Percentiles rank a stretch among this genome's conserved stretches.
Conservation (phyloP, 1,284 basidiomycete genomes). For the Austroboletus olivaceoglutinosus region DNA sequence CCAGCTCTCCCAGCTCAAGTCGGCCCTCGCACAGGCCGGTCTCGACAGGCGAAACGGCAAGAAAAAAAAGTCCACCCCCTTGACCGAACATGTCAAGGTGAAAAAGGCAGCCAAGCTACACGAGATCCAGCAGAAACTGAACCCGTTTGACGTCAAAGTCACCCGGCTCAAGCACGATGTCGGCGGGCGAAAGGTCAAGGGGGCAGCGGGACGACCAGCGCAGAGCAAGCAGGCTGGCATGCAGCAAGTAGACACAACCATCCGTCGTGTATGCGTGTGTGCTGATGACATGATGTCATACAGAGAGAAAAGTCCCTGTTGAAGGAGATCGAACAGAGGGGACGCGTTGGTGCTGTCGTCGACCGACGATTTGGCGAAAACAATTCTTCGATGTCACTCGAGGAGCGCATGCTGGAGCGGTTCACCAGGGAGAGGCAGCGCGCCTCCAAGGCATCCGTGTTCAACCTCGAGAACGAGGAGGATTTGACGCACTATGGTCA, state of each 20-base stretch:
- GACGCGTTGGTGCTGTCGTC: conserved; percentile 83
- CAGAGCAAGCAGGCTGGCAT: conserved; percentile 85
- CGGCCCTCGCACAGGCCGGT: conserved; percentile 76
- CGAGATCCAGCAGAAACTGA: conserved; percentile 82
- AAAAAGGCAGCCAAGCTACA: conserved; percentile 78
- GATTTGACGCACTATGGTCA: conserved; percentile 94
- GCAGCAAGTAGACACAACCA: conserved; percentile 65
- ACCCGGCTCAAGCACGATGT: conserved; percentile 93
- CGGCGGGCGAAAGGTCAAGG: conserved; percentile 84
- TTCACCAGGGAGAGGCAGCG: conserved; percentile 90
- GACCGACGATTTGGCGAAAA: conserved; percentile 97
- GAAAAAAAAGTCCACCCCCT: conserved; percentile 61
- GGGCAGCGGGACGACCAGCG: conserved; percentile 79
- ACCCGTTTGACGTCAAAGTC: conserved; percentile 92
- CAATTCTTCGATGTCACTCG: conserved; percentile 84
- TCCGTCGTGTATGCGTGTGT: conserved; percentile 8
- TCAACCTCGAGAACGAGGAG: conserved; percentile 90
- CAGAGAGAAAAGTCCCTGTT: conserved; percentile 86
- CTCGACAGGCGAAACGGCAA: conserved; percentile 63
- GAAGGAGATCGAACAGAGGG: conserved; percentile 80
- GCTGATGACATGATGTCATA: conserved; percentile 9
- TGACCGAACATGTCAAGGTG: conserved; percentile 72
- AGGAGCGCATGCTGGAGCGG: conserved; percentile 96
- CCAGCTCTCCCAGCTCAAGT: conserved; percentile 85
- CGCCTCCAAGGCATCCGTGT: conserved; percentile 74